Evolutionary conservation across 192 early-diverging fungal genomes (phyloP), one percentile per base, ranked within the genome.

Genomic region (Podila horticola): DNA sequence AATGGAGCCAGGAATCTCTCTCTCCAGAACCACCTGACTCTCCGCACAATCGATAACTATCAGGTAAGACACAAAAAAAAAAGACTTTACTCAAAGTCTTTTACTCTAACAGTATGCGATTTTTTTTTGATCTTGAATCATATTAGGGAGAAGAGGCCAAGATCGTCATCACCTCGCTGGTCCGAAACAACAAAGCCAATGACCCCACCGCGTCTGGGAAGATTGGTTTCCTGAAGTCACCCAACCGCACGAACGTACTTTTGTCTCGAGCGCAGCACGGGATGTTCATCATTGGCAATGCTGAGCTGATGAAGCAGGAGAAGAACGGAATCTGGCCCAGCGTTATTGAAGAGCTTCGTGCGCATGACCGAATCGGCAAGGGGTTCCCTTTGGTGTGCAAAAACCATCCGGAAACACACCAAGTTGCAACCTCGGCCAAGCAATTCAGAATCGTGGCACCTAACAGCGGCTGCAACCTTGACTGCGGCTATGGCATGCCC

Each of bases 191-290:
- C 28, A 68, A 57, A 10, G 26, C 51, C 2, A 48, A 67, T 10
- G 64, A 67, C 5, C 33, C 66, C 6, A n/a, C 29, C 17, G 20
- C 12, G 3, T 41, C 71, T 15, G 58, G 62, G 5, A 51, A 69
- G 1, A 89, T 87, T 58, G 90, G 90, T 12, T 91, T 91, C 69
- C 67, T 90, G 49, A 88, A 88, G 59, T 82, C 83, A 29, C 52
- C 60, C 20, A 91, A 91, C 62, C 84, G 90, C 15, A 82, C 84
- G 5, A 91, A 90, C 48, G 90, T 91, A 1, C 62, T 90, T 4
- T 34, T 90, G 2, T 90, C 89, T 15, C 75, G 90, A 49, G 90
- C 90, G 2, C 62, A 85, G 38, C 89, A 91, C 69, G 90, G 90
- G 4, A 86, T 90, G 86, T 91, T 76, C 31, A 64, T 91, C 13